Evolutionary conservation across 441 rosid species (phyloP).

Genomic region (Populus hybrid): DNA sequence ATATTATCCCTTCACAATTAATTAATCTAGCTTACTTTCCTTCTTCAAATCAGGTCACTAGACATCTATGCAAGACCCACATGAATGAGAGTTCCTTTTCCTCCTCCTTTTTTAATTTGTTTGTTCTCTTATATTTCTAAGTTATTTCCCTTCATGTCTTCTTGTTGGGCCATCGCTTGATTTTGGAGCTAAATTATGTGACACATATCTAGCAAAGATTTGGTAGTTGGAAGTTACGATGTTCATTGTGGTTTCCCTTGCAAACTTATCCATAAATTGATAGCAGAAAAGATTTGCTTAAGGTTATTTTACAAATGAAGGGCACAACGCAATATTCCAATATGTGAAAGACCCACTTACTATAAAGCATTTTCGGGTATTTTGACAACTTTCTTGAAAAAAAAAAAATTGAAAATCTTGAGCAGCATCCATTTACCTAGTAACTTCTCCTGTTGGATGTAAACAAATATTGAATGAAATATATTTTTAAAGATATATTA

Average conservation of each 20-base stretch:
- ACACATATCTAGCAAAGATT: slow-evolving; percentile 13
- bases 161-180: slow-evolving; percentile 3
- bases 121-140: background rate
- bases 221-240: slow-evolving; percentile 1
- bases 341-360: no score
- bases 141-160: slow-evolving; percentile 1
- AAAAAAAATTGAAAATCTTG: no score
- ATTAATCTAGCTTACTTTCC: background rate
- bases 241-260: background rate
- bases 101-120: background rate
- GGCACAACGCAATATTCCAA: background rate
- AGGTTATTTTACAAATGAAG: background rate
- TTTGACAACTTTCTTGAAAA: no score
- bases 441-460: no score
- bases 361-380: no score
- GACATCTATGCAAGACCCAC: background rate
- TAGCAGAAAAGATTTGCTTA: background rate
- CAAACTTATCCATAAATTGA: slow-evolving; percentile 4
- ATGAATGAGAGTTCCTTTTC: background rate
- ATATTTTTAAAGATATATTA: no score
- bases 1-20: background rate
- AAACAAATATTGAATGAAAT: no score
- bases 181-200: slow-evolving; percentile 10
- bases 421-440: no score
- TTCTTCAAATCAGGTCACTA: background rate